phyloP scores from a whole-genome alignment of 2,329 filamentous ascomycete species.

The Fusarium sp. region DNA sequence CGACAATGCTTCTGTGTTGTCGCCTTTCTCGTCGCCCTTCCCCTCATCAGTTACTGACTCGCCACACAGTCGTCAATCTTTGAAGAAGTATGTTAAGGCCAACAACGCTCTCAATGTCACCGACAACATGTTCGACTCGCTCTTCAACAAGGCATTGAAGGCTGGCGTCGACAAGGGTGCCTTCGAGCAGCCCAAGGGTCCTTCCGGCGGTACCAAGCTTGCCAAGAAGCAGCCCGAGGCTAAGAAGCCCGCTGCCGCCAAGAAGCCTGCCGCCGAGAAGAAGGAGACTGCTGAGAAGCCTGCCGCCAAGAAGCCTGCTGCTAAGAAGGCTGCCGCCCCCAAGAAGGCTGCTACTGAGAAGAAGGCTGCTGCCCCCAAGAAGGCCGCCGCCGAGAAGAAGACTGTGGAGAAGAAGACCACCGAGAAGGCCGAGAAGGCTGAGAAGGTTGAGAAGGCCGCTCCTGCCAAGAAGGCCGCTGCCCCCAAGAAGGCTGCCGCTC shows the following conservation, averaged over 20 bases:
- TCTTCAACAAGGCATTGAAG: constrained; percentile 89
- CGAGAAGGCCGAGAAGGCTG: constrained; percentile 49
- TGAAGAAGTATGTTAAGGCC: constrained; percentile 72
- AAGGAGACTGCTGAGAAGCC: constrained; percentile 50
- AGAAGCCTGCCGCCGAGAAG: constrained; percentile 54
- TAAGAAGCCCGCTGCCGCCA: constrained; percentile 53
- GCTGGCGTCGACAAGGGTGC: constrained; percentile 86
- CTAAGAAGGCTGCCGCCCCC: constrained; percentile 53
- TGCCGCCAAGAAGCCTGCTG: constrained; percentile 51
- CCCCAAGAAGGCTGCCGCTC: constrained; percentile 52
- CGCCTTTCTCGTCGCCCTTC: constrained; percentile 4
- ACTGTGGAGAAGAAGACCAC: constrained; percentile 29
- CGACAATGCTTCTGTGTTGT: constrained; percentile 21
- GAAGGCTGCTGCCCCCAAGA: constrained; percentile 56
- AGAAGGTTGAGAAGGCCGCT: constrained; percentile 65
- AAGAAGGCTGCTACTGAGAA: constrained; percentile 54
- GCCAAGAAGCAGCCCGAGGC: constrained; percentile 76
- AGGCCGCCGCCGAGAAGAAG: constrained; percentile 37
- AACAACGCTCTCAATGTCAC: constrained; percentile 64
- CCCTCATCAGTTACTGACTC: constrained; percentile 28
- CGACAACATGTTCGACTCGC: constrained; percentile 73
- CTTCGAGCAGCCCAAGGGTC: constrained; percentile 91
- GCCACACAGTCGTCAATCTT: constrained; percentile 64
- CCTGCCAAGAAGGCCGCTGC: constrained; percentile 72
- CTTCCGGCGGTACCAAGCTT: constrained; percentile 92